A percentile compares a stretch with the other conserved stretches of the same genome.
Evolutionary conservation across 345 rosid species (phyloP).

Genomic region (Syzygium grande): DNA sequence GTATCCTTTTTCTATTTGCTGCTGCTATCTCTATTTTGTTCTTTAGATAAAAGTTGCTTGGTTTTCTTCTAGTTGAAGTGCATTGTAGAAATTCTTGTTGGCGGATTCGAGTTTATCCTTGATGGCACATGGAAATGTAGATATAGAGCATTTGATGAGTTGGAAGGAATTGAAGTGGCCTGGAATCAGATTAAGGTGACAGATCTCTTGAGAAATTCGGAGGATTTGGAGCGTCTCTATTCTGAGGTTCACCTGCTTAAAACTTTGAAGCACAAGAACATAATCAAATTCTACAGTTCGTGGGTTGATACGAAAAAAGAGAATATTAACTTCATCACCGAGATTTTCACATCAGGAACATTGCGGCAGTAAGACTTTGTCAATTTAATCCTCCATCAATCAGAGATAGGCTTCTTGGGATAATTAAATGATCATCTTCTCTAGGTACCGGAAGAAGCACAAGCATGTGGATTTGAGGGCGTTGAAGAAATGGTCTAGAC

Average conservation of each 20-base stretch:
- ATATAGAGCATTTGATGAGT: constrained; percentile 89
- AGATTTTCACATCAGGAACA: constrained; percentile 91
- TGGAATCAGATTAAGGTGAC: constrained; percentile 88
- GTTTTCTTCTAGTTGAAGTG: neutral
- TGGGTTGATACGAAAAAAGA: constrained; percentile 77
- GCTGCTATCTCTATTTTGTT: neutral
- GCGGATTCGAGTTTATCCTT: constrained; percentile 25
- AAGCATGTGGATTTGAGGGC: constrained; percentile 83
- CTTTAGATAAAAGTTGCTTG: neutral
- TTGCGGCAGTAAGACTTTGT: constrained; percentile 61
- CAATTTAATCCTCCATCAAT: neutral
- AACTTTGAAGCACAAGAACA: constrained; percentile 86
- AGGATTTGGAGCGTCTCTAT: constrained; percentile 75
- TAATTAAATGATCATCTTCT: neutral
- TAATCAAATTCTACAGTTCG: constrained; percentile 71
- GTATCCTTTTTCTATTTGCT: constrained; percentile 58
- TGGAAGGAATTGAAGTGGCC: constrained; percentile 95
- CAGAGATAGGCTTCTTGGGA: neutral
- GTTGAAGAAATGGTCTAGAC: constrained; percentile 88
- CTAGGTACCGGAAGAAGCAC: constrained; percentile 88
- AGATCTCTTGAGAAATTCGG: constrained; percentile 59
- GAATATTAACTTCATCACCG: constrained; percentile 89
- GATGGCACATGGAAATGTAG: constrained; percentile 37
- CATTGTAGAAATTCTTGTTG: neutral
- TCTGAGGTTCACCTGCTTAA: constrained; percentile 91